phyloP scores from a whole-genome alignment of 179 eudicot species.

The Silene vulgaris region DNA sequence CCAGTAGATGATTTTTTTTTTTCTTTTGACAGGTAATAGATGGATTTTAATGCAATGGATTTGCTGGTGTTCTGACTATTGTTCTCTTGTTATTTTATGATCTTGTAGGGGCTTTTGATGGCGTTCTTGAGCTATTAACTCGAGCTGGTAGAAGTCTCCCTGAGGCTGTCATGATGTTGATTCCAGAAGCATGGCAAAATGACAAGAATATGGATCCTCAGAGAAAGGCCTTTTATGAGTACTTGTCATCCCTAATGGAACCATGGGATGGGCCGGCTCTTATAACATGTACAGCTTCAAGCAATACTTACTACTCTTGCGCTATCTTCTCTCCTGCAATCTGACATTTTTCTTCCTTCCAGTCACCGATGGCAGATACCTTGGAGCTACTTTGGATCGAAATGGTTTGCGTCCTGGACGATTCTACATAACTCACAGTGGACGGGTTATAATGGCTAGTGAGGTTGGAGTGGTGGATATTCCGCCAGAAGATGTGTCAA shows the following conservation, averaged over 20 bases:
- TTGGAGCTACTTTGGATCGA: slow-evolving; percentile 96
- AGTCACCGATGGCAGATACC: slow-evolving; percentile 99
- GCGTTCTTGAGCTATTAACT: slow-evolving; percentile 90
- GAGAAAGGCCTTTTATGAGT: slow-evolving; percentile 78
- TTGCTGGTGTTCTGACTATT: slow-evolving; percentile 6
- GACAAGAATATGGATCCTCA: slow-evolving; percentile 94
- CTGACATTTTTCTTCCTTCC: slow-evolving; percentile 37
- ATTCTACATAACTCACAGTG: slow-evolving; percentile 85
- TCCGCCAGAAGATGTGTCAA: slow-evolving; percentile 78
- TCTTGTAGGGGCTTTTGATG: slow-evolving; percentile 78
- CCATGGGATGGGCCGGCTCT: slow-evolving; percentile 99
- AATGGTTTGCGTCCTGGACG: slow-evolving; percentile 99
- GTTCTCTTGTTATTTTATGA: background rate
- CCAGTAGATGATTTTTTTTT: background rate
- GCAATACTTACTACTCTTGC: background rate
- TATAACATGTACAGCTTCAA: slow-evolving; percentile 58
- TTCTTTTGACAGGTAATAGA: too few species aligned
- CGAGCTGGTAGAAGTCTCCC: slow-evolving; percentile 99
- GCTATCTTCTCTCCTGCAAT: background rate
- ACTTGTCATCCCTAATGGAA: slow-evolving; percentile 88
- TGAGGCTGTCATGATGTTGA: slow-evolving; percentile 99
- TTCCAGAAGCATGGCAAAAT: slow-evolving; percentile 99
- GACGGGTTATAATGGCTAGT: slow-evolving; percentile 97
- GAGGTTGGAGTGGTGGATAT: slow-evolving; percentile 97
- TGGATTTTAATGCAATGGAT: background rate